Conservation (phyloP, 768 basidiomycete genomes). For the Boletus subparvulus region DNA sequence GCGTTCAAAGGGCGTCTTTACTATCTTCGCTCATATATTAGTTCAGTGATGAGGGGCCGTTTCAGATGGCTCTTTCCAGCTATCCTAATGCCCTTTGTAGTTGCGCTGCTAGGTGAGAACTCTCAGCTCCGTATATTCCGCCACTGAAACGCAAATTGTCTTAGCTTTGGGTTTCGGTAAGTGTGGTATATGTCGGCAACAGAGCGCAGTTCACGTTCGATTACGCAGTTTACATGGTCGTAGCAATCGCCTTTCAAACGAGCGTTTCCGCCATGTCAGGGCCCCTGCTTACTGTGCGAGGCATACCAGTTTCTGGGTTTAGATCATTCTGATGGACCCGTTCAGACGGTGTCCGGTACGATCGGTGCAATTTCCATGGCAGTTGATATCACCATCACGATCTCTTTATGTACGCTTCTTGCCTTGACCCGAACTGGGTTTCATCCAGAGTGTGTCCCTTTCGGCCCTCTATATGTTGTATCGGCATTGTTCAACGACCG, state of each 20-base stretch:
- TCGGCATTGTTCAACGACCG: not conserved
- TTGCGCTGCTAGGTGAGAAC: constrained; percentile 17
- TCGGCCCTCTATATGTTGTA: not conserved
- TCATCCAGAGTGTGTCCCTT: not conserved
- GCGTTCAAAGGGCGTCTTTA: not conserved
- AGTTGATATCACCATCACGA: constrained; percentile 22
- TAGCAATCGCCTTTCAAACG: constrained; percentile 14
- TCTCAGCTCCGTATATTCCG: not conserved
- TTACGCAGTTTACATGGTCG: constrained; percentile 16
- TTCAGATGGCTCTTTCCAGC: constrained; percentile 19
- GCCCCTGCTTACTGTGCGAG: constrained; percentile 20
- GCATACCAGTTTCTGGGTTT: not conserved
- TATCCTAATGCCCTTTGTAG: constrained; percentile 18
- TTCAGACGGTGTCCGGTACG: constrained; percentile 16
- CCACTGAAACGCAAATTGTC: not conserved
- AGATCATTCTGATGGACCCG: constrained; percentile 1
- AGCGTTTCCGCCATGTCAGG: constrained; percentile 15
- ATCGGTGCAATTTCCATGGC: constrained; percentile 14
- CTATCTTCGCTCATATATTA: not conserved
- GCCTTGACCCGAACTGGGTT: constrained; percentile 18
- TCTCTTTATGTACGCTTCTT: constrained; percentile 23
- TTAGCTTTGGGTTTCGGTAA: constrained; percentile 19
- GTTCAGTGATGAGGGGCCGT: constrained; percentile 14
- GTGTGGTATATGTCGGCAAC: not conserved
- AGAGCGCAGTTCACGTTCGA: constrained; percentile 3